phyloP scores from a whole-genome alignment of 768 basidiomycete genomes.

The Thelephora aurantiotincta region DNA sequence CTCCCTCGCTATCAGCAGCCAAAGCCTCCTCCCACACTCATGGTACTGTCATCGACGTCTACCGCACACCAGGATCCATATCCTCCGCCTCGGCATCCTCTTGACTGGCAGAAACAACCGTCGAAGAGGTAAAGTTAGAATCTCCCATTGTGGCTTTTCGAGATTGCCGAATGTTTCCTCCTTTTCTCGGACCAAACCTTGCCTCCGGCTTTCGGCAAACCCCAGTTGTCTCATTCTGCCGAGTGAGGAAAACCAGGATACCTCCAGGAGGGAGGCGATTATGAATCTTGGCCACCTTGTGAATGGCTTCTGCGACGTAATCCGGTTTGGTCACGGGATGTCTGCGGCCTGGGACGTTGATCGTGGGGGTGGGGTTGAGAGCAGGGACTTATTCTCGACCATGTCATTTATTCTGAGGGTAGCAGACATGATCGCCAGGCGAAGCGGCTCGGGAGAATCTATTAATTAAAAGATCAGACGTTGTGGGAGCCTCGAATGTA shows the following conservation, averaged over 20 bases:
- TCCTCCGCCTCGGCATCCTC: constrained; percentile 72
- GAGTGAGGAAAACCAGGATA: constrained; percentile 86
- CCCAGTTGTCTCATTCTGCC: constrained; percentile 86
- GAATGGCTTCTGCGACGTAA: constrained; percentile 82
- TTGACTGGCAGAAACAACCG: constrained; percentile 23
- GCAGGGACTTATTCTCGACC: constrained; percentile 69
- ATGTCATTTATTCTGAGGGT: constrained; percentile 92
- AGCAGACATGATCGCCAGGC: constrained; percentile 97
- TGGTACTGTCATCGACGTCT: constrained; percentile 44
- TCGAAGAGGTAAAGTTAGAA: constrained; percentile 24
- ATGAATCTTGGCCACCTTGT: constrained; percentile 87
- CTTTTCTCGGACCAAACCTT: constrained; percentile 50
- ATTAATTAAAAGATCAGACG: not conserved
- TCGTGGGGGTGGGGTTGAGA: constrained; percentile 77
- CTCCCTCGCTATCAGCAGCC: constrained; percentile 51
- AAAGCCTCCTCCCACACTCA: constrained; percentile 49
- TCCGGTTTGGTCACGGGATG: constrained; percentile 86
- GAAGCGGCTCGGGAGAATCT: constrained; percentile 46
- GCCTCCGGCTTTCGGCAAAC: constrained; percentile 73
- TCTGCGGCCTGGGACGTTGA: constrained; percentile 81
- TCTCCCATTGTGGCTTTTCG: constrained; percentile 4
- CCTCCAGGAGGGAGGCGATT: constrained; percentile 85
- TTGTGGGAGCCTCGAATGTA: constrained; percentile 13
- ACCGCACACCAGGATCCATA: constrained; percentile 51
- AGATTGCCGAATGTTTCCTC: constrained; percentile 13